Evolutionary conservation across 305 asterid species (phyloP).

Genomic region (Petunia hybrid): DNA sequence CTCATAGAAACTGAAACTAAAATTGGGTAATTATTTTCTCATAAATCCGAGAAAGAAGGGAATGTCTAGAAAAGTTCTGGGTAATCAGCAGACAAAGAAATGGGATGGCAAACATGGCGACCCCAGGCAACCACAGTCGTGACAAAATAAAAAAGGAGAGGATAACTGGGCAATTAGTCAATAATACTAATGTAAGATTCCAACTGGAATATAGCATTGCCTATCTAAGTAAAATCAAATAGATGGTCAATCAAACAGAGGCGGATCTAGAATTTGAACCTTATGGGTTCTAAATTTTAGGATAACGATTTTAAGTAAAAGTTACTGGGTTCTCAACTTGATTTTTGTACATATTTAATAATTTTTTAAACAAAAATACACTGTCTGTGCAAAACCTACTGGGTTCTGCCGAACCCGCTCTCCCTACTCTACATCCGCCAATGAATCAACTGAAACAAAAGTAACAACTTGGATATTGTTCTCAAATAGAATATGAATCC

Average conservation of each 20-base stretch:
- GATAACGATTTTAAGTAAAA: too few species aligned
- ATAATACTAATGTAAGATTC: neutral
- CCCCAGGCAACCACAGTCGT: neutral
- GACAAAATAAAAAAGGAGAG: neutral
- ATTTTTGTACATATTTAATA: too few species aligned
- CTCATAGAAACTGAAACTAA: constrained; percentile 24
- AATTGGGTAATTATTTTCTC: neutral
- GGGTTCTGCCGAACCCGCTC: too few species aligned
- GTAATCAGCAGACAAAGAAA: neutral
- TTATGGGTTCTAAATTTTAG: too few species aligned
- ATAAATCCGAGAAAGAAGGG: constrained; percentile 3
- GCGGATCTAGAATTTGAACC: too few species aligned
- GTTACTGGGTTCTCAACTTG: too few species aligned
- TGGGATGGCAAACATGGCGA: neutral
- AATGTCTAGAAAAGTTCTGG: neutral
- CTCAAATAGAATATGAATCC: neutral
- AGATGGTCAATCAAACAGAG: neutral
- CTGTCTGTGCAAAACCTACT: too few species aligned
- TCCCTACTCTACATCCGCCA: too few species aligned
- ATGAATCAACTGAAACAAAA: neutral
- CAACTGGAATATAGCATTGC: neutral
- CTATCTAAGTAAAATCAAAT: too few species aligned
- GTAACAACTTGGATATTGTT: neutral
- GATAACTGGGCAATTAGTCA: neutral
- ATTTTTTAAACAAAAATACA: too few species aligned